Evolutionary conservation across 2,329 filamentous ascomycete genomes (phyloP).

Genomic region (Trichophyton equinum): DNA sequence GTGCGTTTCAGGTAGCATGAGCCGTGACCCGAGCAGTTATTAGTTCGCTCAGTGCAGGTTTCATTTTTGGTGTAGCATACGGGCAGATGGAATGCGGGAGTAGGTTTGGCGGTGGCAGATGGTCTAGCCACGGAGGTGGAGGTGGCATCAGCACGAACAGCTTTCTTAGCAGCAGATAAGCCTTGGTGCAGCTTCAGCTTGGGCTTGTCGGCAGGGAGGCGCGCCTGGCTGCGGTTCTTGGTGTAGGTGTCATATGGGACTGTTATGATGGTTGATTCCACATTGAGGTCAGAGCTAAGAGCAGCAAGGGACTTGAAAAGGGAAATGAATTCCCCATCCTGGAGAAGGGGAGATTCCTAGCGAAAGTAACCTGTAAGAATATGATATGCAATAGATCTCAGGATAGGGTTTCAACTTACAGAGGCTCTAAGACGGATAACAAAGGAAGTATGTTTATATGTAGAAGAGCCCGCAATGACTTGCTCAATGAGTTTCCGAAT

Average conservation of each 20-base stretch:
- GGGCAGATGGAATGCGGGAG: conserved; percentile 45
- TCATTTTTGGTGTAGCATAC: conserved; percentile 62
- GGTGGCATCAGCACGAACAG: conserved; percentile 27
- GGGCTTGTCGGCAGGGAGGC: background rate
- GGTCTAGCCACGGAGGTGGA: background rate
- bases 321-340: background rate
- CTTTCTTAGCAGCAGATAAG: conserved; percentile 13
- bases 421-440: background rate
- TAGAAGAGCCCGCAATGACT: background rate
- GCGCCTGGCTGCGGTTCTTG: background rate
- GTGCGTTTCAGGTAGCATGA: conserved; percentile 57
- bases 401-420: background rate
- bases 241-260: conserved; percentile 32
- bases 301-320: conserved; percentile 15
- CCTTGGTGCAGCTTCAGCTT: conserved; percentile 7
- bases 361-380: background rate
- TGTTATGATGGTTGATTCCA: conserved; percentile 47
- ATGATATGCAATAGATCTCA: background rate
- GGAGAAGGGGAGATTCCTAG: background rate
- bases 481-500: background rate
- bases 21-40: conserved; percentile 73
- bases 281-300: conserved; percentile 39
- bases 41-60: conserved; percentile 56
- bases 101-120: conserved; percentile 14
- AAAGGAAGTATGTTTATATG: background rate